A percentile compares a stretch with the other conserved stretches of the same genome.
Conservation (phyloP, 164 flowering plant species). For the Hamamelis virginiana region DNA sequence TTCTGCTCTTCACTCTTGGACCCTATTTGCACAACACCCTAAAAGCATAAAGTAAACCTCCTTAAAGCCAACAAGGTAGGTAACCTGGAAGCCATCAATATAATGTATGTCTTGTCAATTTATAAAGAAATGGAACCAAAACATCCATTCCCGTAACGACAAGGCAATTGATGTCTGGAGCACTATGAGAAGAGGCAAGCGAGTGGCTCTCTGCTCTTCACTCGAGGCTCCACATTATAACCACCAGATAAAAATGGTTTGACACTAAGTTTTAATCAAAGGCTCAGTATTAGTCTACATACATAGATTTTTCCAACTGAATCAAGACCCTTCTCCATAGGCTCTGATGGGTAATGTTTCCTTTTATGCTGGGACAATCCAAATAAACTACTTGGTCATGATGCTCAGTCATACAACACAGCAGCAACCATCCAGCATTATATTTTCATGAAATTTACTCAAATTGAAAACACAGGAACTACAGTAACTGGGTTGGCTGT, state of each 20-base stretch:
- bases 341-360: no score
- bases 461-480: background rate
- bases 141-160: constrained; percentile 9
- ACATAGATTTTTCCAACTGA: no score
- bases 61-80: background rate
- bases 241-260: background rate
- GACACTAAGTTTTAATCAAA: no score
- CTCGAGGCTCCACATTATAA: constrained; percentile 48
- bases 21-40: no score
- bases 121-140: constrained; percentile 12
- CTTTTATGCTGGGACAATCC: no score
- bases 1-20: no score
- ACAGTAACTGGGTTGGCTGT: background rate
- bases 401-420: background rate
- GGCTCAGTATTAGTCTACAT: no score
- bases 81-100: background rate
- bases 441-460: background rate
- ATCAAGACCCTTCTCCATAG: no score
- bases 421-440: background rate
- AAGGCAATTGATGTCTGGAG: constrained; percentile 40
- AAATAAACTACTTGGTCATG: no score
- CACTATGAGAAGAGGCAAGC: constrained; percentile 52
- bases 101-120: constrained; percentile 1
- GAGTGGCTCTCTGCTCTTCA: constrained; percentile 39
- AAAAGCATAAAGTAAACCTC: background rate